Base-by-base conservation (phyloP, 75 land plant genomes). In the Larix kaempferi region DNA sequence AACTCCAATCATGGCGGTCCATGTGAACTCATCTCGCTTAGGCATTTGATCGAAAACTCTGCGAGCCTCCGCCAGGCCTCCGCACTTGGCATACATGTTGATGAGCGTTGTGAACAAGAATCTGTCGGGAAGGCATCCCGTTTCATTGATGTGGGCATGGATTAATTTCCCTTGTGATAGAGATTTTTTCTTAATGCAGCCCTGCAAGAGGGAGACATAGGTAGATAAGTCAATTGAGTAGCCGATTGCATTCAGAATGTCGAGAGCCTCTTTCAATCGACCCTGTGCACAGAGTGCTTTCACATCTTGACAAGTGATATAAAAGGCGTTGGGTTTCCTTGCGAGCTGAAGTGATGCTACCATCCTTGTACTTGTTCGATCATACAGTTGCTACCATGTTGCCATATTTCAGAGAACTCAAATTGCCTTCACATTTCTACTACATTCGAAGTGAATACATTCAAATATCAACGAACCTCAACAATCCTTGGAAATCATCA, bases 51-150 rank as follows among this genome's bases (percentile, higher is more conserved):
- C 74, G 56, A 73, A 73, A 13, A 73, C 74, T 41, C 16, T 39
- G 25, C 26, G 49, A 19, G 74, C 74, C 14, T 73, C 74, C 58
- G 49, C 16, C 56, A 73, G 57, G 74, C 56, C 29, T 49, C 55
- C 55, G 54, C 74, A 73, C n/a, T 73, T 73, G 74, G 74, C n/a
- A 12, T 73, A 73, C 74, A 73, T 73, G 74, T 73, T 73, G 59
- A 73, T 5, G 29, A 63, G 33, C 26, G 33, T 63, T 27, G 66
- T 63, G 13, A 63, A 14, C 66, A 63, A 63, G 16, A 63, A 63
- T 14, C 66, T 29, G 25, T 63, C 29, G 66, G 33, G 66, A 63
- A 63, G 13, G 35, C 66, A 63, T 29, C 66, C 66, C 29, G 66
- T 63, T 63, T 14, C 29, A 63, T 63, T 29, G 17, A 63, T 63